These are phyloP conservation scores for Solanum piurae DNA, from an alignment of 257 asterid species.

Conservation along the genomic window DNA sequence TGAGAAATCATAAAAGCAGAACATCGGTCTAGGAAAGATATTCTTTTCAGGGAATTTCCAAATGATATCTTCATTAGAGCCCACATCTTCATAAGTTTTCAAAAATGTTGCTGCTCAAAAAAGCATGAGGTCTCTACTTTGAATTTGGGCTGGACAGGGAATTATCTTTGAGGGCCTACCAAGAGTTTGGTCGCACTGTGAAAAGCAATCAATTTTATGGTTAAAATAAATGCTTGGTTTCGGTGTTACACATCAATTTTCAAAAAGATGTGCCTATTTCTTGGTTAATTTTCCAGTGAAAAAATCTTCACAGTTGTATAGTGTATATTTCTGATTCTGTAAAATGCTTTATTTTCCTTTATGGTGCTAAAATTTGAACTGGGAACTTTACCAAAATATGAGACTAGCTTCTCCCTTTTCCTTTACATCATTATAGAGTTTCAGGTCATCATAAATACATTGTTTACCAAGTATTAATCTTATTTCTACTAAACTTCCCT, in stretches of 20 bases:
- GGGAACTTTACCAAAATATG: not conserved
- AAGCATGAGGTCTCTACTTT: not conserved
- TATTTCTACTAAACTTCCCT: not conserved
- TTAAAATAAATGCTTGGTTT: not conserved
- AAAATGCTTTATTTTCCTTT: not conserved
- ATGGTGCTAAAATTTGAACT: not conserved
- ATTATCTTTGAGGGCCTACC: not conserved
- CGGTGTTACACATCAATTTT: not conserved
- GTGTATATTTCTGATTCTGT: not conserved
- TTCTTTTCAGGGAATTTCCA: not conserved
- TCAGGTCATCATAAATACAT: not conserved
- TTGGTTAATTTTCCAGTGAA: not conserved
- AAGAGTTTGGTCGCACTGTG: not conserved
- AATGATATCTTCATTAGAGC: not conserved
- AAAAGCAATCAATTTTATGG: not conserved
- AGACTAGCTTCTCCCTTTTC: not conserved
- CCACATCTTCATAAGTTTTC: not conserved
- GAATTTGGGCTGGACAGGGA: not conserved
- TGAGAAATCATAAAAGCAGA: not conserved
- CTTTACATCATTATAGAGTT: not conserved
- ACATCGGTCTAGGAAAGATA: not conserved
- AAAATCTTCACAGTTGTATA: not conserved
- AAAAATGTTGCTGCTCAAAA: not conserved
- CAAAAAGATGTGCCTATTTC: not conserved
- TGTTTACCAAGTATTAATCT: not conserved